Evolutionary conservation across 345 rosid genomes (phyloP).

Genomic region (Fremontodendron californicum): DNA sequence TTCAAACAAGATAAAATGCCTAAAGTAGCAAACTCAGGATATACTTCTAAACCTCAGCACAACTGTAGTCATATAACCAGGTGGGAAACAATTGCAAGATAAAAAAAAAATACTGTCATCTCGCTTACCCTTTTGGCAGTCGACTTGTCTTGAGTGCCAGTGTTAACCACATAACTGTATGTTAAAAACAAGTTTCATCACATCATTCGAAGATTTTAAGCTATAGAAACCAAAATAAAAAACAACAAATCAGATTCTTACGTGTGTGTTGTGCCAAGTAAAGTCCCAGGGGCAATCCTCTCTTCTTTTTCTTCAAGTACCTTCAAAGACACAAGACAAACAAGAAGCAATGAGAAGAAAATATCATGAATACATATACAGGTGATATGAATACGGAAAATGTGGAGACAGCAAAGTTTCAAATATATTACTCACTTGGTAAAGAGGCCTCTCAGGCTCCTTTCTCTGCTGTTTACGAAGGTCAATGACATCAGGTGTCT

Average conservation of each 20-base stretch:
- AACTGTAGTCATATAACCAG: neutral
- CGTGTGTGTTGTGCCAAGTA: constrained; percentile 93
- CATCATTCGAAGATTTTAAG: neutral
- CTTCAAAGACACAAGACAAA: constrained; percentile 25
- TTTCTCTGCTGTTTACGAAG: constrained; percentile 97
- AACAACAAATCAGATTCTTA: constrained; percentile 25
- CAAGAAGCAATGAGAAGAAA: neutral
- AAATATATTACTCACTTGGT: constrained; percentile 53
- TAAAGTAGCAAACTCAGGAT: neutral
- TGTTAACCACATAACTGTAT: constrained; percentile 62
- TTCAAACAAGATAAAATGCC: neutral
- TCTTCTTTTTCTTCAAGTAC: constrained; percentile 86
- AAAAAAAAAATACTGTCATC: neutral
- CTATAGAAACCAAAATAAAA: neutral
- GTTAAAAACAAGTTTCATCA: neutral
- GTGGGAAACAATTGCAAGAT: neutral
- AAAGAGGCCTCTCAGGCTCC: constrained; percentile 88
- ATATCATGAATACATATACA: neutral
- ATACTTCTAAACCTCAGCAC: neutral
- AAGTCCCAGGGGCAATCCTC: constrained; percentile 72
- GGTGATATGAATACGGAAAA: neutral
- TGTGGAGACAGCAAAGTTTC: neutral
- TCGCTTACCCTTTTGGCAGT: constrained; percentile 84
- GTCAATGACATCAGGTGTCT: constrained; percentile 96
- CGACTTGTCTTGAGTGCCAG: constrained; percentile 71